Evolutionary conservation across 768 basidiomycete species (phyloP), one percentile per base, ranked within the genome.

Genomic region (Neoboletus subvelutipes): DNA sequence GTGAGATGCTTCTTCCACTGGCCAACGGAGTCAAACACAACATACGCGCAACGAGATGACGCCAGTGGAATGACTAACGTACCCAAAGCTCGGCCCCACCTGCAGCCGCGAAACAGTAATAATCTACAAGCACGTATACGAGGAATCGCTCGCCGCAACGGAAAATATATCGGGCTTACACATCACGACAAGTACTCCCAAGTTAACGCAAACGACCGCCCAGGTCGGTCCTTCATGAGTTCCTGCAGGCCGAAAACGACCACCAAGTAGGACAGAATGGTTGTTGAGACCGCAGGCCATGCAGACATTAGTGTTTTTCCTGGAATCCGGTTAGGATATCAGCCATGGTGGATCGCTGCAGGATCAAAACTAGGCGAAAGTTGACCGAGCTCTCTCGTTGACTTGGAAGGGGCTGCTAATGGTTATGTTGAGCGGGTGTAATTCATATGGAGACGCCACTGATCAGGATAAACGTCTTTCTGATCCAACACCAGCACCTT

Each of bases 51-150:
- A 36, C 26, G 17, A 41, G 34, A 47, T 20, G 12, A 41, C 7
- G 18, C 7, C 18, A 20, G 5, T 1, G n/a, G n/a, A 11, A 13
- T 33, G 34, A 17, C 41, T 3, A 24, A 59, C 57, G 41, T 33
- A 70, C 69, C 69, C 64, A 69, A 10, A 55, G 31, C 49, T 58
- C 69, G 22, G 55, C 42, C 7, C 67, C 69, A 12, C 94, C 94
- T 53, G 95, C 93, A 36, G 93, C 92, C 20, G 91, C 92, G 72
- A 87, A 97, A 77, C 98, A 98, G 76, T 98, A 98, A 76, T 97
- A 98, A 79, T 98, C 94, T 94, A 67, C 9, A 46, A 29, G 15
- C 43, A 31, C 13, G 24, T 5, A 57, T 36, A 36, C 52, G n/a
- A 46, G 31, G 40, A 33, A 36, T 13, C 29, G 20, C 45, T 34